Base-by-base conservation (phyloP, 176 grass and related monocot genomes). In the Carex pumila region DNA sequence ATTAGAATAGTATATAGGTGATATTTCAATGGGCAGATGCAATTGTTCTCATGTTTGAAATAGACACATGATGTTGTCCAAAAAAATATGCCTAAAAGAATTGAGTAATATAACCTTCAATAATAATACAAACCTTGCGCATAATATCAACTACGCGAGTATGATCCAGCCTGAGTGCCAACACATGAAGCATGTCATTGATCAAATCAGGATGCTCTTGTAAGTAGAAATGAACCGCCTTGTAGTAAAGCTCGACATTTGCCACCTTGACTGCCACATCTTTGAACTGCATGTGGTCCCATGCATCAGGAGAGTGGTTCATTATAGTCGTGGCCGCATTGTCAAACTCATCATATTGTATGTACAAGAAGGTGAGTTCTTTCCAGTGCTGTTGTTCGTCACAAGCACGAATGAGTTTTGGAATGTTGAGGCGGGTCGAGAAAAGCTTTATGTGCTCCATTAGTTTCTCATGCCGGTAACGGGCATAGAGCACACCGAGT, bases 361-460 rank as follows among this genome's bases (percentile, higher is more conserved):
- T 94, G 84, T 94, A 94, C 9, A 97, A 86, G 75, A 94, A 94
- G 5, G 92, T 97, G 75, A 97, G 94, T 71, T 97, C 94, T 83
- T 91, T 92, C 94, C 94, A 94, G 90, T 97, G 94, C 30, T 97
- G 94, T 80, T 97, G 94, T 85, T 97, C 94, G 87, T 97, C 90
- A 81, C 94, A 97, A 85, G 80, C 94, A 65, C 92, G 90, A 43
- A 97, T 94, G 85, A 94, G 92, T 82, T 97, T 97, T 79, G 94
- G 90, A 81, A 92, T 97, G 62, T 94, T 97, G 22, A 94, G 90
- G 86, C 90, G 94, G 55, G 90, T 94, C 18, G 94, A 94, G 90
- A 92, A 97, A 84, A 97, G 94, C 82, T 97, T 97, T 79, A 97
- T 97, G 87, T 97, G 94, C 50, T 97, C 92, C 94, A 97, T 97